Evolutionary conservation across 108 stramenopile species (phyloP).

Genomic region (Aurantiochytrium sp.): DNA sequence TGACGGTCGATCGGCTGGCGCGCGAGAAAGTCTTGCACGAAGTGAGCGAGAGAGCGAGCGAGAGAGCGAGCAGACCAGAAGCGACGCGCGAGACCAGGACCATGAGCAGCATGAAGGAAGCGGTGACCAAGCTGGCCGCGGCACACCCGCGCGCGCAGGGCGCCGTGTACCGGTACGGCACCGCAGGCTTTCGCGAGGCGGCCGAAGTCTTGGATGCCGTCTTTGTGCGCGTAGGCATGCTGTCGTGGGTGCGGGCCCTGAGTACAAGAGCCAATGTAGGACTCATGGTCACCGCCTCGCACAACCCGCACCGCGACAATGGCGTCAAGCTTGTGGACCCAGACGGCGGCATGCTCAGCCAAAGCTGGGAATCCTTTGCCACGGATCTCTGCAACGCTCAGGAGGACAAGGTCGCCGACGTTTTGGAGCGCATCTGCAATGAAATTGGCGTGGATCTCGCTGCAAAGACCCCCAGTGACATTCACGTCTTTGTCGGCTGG

Average conservation of each 20-base stretch:
- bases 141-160: not conserved
- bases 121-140: not conserved
- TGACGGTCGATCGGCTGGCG: too few species aligned
- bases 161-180: slow-evolving; percentile 33
- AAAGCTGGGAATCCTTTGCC: slow-evolving; percentile 15
- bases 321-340: slow-evolving; percentile 79
- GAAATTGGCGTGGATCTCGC: not conserved
- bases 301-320: slow-evolving; percentile 85
- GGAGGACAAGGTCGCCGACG: not conserved
- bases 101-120: not conserved
- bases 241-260: slow-evolving; percentile 33
- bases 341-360: slow-evolving; percentile 24
- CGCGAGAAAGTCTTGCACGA: too few species aligned
- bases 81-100: not conserved
- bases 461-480: slow-evolving; percentile 10
- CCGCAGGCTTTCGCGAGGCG: slow-evolving; percentile 42
- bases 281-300: slow-evolving; percentile 94
- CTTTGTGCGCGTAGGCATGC: slow-evolving; percentile 41
- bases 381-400: not conserved
- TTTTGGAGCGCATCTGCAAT: not conserved
- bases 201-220: slow-evolving; percentile 37
- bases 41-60: too few species aligned
- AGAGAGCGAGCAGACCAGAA: too few species aligned
- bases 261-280: slow-evolving; percentile 42
- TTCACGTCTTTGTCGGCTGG: slow-evolving; percentile 58